Conservation (phyloP, 2,329 filamentous ascomycete genomes). For the Cercospora citrullina region DNA sequence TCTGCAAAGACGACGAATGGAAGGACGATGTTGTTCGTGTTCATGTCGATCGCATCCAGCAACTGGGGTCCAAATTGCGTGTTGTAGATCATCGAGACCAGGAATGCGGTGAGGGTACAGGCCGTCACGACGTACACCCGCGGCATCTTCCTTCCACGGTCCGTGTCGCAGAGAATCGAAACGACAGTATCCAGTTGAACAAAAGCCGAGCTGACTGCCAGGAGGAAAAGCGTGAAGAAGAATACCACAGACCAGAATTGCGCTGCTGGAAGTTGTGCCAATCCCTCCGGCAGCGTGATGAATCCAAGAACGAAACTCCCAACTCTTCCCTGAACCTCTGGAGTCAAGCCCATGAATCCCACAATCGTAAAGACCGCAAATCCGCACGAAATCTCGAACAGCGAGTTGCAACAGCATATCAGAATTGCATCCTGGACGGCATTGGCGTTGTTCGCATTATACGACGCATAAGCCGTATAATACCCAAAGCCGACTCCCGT, state of each 20-base stretch:
- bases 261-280: conserved; percentile 57
- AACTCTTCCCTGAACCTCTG: conserved; percentile 46
- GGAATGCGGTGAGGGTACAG: conserved; percentile 52
- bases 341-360: conserved; percentile 45
- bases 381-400: conserved; percentile 57
- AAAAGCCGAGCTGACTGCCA: conserved; percentile 46
- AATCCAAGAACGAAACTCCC: conserved; percentile 60
- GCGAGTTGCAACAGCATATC: conserved; percentile 49
- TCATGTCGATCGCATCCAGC: conserved; percentile 56
- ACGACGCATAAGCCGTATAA: conserved; percentile 60
- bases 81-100: conserved; percentile 58
- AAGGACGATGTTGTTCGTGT: conserved; percentile 57
- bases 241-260: conserved; percentile 60
- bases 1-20: conserved; percentile 58
- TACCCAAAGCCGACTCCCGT: conserved; percentile 61
- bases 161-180: conserved; percentile 15
- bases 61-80: conserved; percentile 59
- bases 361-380: conserved; percentile 58
- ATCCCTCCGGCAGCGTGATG: conserved; percentile 57
- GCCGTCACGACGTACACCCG: conserved; percentile 37
- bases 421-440: conserved; percentile 56
- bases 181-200: conserved; percentile 59
- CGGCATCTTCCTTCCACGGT: conserved; percentile 5
- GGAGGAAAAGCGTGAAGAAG: conserved; percentile 59
- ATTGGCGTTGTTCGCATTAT: conserved; percentile 58